Conservation (phyloP, 805 yeast genomes). For the Candida incommunis region DNA sequence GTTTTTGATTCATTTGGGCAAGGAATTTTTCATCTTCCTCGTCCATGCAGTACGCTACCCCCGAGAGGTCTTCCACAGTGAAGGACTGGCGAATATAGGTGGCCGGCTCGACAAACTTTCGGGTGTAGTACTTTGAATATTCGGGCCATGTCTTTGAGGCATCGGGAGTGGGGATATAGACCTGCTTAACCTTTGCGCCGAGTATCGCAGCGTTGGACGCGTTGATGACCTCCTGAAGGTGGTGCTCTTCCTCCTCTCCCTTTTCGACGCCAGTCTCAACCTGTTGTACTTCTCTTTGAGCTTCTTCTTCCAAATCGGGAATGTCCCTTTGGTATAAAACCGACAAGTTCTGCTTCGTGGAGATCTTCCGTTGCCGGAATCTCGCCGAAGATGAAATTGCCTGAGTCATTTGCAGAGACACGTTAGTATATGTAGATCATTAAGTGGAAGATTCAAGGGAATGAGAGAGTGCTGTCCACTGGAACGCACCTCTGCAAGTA, state of each 20-base stretch:
- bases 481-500: no score
- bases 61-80: slow-evolving; percentile 89
- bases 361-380: slow-evolving; percentile 87
- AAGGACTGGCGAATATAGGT: slow-evolving; percentile 81
- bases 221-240: slow-evolving; percentile 79
- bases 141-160: slow-evolving; percentile 75
- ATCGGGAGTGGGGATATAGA: slow-evolving; percentile 93
- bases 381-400: slow-evolving; percentile 39
- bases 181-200: slow-evolving; percentile 35
- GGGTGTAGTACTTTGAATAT: slow-evolving; percentile 55
- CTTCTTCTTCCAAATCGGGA: slow-evolving; percentile 65
- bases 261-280: slow-evolving; percentile 97
- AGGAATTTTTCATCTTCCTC: slow-evolving; percentile 71
- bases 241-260: slow-evolving; percentile 93
- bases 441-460: neutral
- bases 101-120: slow-evolving; percentile 55
- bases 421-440: neutral
- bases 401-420: neutral
- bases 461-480: neutral
- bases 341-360: slow-evolving; percentile 76
- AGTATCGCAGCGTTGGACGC: slow-evolving; percentile 52
- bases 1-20: slow-evolving; percentile 26
- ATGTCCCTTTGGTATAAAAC: slow-evolving; percentile 66
- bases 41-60: slow-evolving; percentile 79
- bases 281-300: slow-evolving; percentile 74